A percentile compares a stretch with the other conserved stretches of the same genome.
These are phyloP conservation scores for Mortierella alpina DNA, from an alignment of 192 early-diverging fungal genomes.

Conservation along the genomic window DNA sequence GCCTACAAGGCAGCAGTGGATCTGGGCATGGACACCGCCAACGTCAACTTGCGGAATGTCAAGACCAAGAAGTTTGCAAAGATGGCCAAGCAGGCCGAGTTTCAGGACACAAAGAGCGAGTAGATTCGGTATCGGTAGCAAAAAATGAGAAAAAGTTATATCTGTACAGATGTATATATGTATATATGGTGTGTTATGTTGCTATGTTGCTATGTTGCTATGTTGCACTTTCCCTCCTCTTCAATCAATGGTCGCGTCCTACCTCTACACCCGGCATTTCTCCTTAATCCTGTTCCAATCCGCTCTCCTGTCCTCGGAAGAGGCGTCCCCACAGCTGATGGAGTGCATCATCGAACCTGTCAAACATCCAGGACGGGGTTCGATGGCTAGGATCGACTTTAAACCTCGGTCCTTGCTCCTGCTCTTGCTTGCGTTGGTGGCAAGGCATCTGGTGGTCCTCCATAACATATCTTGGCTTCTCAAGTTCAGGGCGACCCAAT, in stretches of 20 bases:
- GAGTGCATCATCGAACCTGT: no score
- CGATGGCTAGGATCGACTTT: no score
- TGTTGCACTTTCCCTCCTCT: no score
- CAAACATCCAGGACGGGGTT: no score
- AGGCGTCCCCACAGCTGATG: no score
- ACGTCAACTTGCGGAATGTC: constrained; percentile 33
- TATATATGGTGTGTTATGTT: background rate
- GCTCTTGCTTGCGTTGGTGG: background rate
- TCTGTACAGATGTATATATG: no score
- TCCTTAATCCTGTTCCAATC: no score
- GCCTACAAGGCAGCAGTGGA: constrained; percentile 39
- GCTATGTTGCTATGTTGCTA: no score
- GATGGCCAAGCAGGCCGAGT: constrained; percentile 39
- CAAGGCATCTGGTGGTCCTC: background rate
- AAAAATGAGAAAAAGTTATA: background rate
- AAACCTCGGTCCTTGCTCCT: no score
- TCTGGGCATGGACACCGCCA: constrained; percentile 21
- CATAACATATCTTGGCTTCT: background rate
- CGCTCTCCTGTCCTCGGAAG: no score
- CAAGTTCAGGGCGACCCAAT: background rate
- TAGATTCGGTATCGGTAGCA: background rate
- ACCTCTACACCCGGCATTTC: no score
- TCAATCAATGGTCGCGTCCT: no score
- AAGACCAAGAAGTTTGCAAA: constrained; percentile 54
- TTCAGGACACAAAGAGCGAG: constrained; percentile 19